These are phyloP conservation scores for Paralagenidium karlingii DNA, from an alignment of 352 stramenopile genomes.

Conservation along the genomic window DNA sequence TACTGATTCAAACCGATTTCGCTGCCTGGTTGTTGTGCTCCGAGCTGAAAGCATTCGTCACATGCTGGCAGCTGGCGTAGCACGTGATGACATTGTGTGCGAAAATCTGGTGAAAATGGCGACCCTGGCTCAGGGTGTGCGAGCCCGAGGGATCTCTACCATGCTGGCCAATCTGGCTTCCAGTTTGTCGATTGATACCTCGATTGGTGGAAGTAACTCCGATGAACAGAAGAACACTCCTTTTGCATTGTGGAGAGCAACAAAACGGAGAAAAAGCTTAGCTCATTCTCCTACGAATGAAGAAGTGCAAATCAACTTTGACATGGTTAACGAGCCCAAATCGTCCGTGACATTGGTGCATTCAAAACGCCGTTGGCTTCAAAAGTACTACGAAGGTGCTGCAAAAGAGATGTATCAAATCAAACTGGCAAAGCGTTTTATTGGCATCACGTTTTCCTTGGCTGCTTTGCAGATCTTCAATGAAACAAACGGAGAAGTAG, in stretches of 20 bases:
- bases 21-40: conserved; percentile 66
- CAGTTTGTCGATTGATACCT: conserved; percentile 55
- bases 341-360: too few relatives aligned
- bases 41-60: conserved; percentile 63
- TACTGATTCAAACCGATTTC: conserved; percentile 5
- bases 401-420: conserved; percentile 81
- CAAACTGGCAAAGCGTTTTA: conserved; percentile 61
- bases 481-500: conserved; percentile 46
- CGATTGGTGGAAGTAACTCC: too few relatives aligned
- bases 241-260: too few relatives aligned
- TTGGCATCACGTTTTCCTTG: conserved; percentile 52
- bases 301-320: too few relatives aligned
- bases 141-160: conserved; percentile 67
- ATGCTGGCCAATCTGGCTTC: conserved; percentile 77
- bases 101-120: conserved; percentile 85
- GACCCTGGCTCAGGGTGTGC: conserved; percentile 57
- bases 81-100: conserved; percentile 71
- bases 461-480: conserved; percentile 43
- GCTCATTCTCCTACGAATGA: conserved; percentile 9
- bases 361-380: conserved; percentile 50
- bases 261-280: too few relatives aligned
- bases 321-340: too few relatives aligned
- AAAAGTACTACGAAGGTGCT: conserved; percentile 67
- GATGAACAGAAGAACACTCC: conserved; percentile 4
- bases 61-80: conserved; percentile 66